phyloP scores from a whole-genome alignment of 192 early-diverging fungal species.

The Backusella westeae region DNA sequence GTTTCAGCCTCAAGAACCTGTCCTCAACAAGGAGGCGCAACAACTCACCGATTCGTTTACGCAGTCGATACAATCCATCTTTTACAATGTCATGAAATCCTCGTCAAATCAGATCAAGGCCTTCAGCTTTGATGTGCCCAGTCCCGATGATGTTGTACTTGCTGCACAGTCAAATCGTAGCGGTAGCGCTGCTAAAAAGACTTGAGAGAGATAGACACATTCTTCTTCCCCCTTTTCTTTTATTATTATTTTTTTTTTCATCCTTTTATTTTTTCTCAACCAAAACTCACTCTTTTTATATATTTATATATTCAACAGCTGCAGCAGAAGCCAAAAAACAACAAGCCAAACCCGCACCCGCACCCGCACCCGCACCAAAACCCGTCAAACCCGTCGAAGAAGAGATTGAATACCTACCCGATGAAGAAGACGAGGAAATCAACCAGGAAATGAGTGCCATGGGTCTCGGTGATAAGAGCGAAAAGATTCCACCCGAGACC shows the following conservation, averaged over 20 bases:
- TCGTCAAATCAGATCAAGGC: constrained; percentile 5
- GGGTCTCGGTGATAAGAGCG: constrained; percentile 5
- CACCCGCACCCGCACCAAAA: neutral
- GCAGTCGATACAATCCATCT: neutral
- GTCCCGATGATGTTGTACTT: constrained; percentile 80
- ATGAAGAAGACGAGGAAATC: constrained; percentile 20
- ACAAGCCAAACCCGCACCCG: neutral
- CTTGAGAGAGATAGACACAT: neutral
- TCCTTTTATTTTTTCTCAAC: neutral
- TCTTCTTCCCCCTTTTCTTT: neutral
- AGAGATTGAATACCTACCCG: constrained; percentile 22
- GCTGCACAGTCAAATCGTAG: constrained; percentile 52
- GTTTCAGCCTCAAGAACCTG: constrained; percentile 15
- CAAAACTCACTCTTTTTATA: neutral
- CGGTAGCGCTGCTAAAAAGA: constrained; percentile 6
- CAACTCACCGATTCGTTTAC: neutral
- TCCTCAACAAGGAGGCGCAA: neutral
- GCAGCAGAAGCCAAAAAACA: neutral
- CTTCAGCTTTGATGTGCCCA: constrained; percentile 77
- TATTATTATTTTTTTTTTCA: neutral
- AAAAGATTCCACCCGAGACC: constrained; percentile 17
- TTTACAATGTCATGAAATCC: constrained; percentile 14
- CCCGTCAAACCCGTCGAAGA: constrained; percentile 1
- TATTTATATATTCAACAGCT: neutral
- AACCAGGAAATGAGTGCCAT: constrained; percentile 26